Conservation (phyloP, 148 eudicot genomes). For the Talinum fruticosum region DNA sequence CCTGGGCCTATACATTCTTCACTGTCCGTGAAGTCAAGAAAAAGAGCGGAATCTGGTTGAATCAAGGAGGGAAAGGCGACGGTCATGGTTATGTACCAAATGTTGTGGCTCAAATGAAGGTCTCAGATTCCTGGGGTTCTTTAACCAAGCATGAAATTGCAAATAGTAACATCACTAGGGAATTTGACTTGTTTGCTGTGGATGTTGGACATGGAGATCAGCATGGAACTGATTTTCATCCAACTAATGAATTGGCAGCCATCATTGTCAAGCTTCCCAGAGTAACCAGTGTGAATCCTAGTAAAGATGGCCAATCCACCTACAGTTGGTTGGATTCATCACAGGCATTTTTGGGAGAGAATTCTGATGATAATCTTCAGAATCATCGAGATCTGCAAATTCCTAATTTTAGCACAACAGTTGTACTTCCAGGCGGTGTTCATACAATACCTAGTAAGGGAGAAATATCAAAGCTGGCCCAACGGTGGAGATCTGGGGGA, state of each 20-base stretch:
- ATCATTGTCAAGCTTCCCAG: constrained; percentile 54
- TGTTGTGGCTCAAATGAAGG: constrained; percentile 74
- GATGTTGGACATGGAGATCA: constrained; percentile 41
- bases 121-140: constrained; percentile 38
- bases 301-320: constrained; percentile 17
- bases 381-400: constrained; percentile 1
- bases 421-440: constrained; percentile 73
- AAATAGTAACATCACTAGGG: constrained; percentile 36
- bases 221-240: constrained; percentile 41
- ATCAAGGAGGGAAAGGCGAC: constrained; percentile 46
- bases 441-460: constrained; percentile 79
- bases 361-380: constrained; percentile 13
- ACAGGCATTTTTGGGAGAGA: constrained; percentile 18
- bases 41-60: constrained; percentile 59
- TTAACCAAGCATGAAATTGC: constrained; percentile 23
- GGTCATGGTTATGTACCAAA: constrained; percentile 50
- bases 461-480: constrained; percentile 63
- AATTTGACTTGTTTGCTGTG: constrained; percentile 58
- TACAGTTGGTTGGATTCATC: constrained; percentile 29
- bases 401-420: constrained; percentile 39
- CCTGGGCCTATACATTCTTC: constrained; percentile 74
- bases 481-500: constrained; percentile 84
- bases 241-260: constrained; percentile 78
- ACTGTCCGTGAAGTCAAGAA: constrained; percentile 65
- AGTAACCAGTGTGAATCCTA: constrained; percentile 9